phyloP scores from a whole-genome alignment of 306 rosid species.

The Crotalaria pallida region DNA sequence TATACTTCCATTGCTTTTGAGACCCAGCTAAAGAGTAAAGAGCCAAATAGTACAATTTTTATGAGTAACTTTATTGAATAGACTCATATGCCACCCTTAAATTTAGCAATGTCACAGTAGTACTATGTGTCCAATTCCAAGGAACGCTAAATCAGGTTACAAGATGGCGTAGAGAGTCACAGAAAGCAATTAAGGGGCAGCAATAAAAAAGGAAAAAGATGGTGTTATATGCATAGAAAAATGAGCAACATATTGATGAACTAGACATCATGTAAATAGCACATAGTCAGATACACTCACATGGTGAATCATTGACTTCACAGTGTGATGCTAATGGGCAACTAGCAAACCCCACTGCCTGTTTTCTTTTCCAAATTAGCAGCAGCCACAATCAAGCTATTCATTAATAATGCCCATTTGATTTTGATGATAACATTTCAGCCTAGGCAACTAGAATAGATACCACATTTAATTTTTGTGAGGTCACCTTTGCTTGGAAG shows the following conservation, averaged over 20 bases:
- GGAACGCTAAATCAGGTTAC: neutral
- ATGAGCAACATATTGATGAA: constrained; percentile 12
- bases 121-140: neutral
- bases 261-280: neutral
- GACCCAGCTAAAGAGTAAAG: neutral
- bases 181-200: constrained; percentile 8
- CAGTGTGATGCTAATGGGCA: neutral
- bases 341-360: neutral
- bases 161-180: neutral
- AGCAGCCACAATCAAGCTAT: neutral
- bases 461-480: neutral
- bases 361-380: neutral
- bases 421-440: neutral
- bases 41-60: neutral
- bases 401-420: neutral
- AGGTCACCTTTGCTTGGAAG: neutral
- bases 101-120: neutral
- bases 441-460: neutral
- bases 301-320: constrained; percentile 14
- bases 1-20: neutral
- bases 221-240: neutral
- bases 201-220: constrained; percentile 15
- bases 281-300: neutral
- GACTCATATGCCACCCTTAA: neutral
- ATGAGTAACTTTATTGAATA: neutral